These are phyloP conservation scores for Boletus speciosus DNA, from an alignment of 768 basidiomycete genomes.

Conservation along the genomic window DNA sequence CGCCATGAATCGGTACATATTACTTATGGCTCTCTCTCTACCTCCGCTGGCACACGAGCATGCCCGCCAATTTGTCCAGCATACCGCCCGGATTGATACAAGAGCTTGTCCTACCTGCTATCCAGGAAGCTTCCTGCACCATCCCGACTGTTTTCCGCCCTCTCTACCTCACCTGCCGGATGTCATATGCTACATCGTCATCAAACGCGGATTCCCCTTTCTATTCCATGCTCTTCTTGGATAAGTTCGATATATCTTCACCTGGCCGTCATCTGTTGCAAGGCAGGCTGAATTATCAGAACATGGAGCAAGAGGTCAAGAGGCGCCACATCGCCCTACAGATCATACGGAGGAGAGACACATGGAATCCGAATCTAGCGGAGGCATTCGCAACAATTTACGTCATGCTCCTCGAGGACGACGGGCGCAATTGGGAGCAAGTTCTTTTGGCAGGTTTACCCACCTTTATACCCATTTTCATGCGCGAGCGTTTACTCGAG, in stretches of 20 bases:
- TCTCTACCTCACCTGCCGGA: conserved; percentile 35
- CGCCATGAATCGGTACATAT: conserved; percentile 25
- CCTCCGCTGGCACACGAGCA: conserved; percentile 20
- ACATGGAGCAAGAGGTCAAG: conserved; percentile 43
- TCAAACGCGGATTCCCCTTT: conserved; percentile 29
- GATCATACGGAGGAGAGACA: conserved; percentile 37
- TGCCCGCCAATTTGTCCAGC: conserved; percentile 33
- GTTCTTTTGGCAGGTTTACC: conserved; percentile 43
- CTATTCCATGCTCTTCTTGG: conserved; percentile 39
- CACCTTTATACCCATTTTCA: conserved; percentile 37
- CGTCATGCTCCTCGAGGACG: conserved; percentile 57
- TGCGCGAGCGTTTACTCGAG: conserved; percentile 39
- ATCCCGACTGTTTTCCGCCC: conserved; percentile 33
- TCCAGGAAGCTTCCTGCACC: conserved; percentile 27
- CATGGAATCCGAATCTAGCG: conserved; percentile 36
- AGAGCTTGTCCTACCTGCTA: conserved; percentile 33
- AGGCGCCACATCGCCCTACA: conserved; percentile 45
- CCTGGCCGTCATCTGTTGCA: conserved; percentile 38
- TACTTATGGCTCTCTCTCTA: conserved; percentile 14
- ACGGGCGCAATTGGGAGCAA: conserved; percentile 46
- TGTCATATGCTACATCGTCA: conserved; percentile 26
- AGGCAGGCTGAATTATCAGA: conserved; percentile 22
- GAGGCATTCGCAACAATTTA: conserved; percentile 53
- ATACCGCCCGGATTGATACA: conserved; percentile 36
- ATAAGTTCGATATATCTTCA: conserved; percentile 48